Conservation (phyloP, 768 basidiomycete genomes). For the Rhizopogon vesiculosus region DNA sequence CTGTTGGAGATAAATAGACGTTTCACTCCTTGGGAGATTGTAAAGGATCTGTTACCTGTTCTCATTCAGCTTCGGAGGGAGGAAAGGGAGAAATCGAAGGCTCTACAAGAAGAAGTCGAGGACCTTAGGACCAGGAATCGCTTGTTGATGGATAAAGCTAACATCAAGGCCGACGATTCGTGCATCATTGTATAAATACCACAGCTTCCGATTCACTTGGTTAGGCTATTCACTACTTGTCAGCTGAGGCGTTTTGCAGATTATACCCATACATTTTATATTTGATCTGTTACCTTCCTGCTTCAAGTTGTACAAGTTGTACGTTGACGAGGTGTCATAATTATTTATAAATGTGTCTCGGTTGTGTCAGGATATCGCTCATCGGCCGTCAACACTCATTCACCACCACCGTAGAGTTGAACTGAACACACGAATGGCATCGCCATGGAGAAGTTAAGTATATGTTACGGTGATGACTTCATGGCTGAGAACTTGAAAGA, state of each 20-base stretch:
- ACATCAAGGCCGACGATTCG: conserved; percentile 15
- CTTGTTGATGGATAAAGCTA: conserved; percentile 34
- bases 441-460: too few relatives aligned
- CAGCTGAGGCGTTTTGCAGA: neutral
- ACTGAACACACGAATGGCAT: too few relatives aligned
- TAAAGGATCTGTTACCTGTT: conserved; percentile 37
- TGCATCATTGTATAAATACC: conserved; percentile 25
- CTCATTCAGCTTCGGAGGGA: conserved; percentile 38
- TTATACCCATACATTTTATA: neutral
- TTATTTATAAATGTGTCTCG: too few relatives aligned
- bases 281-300: too few relatives aligned
- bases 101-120: conserved; percentile 41
- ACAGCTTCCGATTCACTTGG: neutral
- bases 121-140: conserved; percentile 44
- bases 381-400: too few relatives aligned
- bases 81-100: conserved; percentile 34
- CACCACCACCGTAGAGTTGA: too few relatives aligned
- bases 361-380: too few relatives aligned
- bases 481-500: too few relatives aligned
- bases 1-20: conserved; percentile 14
- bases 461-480: too few relatives aligned
- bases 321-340: too few relatives aligned
- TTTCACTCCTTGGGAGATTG: conserved; percentile 38
- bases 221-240: neutral
- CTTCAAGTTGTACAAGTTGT: too few relatives aligned